Base-by-base conservation (phyloP, 1,284 basidiomycete genomes). In the Microbotryum saponariae region DNA sequence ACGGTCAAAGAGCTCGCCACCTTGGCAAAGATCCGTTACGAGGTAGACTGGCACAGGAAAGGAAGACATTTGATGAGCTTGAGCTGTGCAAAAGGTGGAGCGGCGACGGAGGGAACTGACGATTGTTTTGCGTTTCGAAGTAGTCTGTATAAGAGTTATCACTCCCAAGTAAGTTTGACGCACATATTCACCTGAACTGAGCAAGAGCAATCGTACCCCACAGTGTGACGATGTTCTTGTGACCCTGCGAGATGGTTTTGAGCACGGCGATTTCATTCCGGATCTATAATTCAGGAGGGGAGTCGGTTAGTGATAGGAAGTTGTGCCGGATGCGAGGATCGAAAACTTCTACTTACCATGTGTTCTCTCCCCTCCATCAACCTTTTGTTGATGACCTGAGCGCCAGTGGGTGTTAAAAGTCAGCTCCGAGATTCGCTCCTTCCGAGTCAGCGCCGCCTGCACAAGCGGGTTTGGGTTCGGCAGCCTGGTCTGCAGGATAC, bases 1-100 rank as follows among this genome's bases (percentile, higher is more conserved):
- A 56, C 96, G 84, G 77, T 98, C 94, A 73, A 98, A 98, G 23
- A 98, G 84, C 77, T 98, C 94, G 50, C 94, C 96, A 55, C 94
- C 94, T 0, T 91, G 94, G 78, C 96, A 98, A 16, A 98, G 83
- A 76, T 97, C 94, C 74, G 96, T 97, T 69, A 89, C 88, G 63
- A 98, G 86, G 64, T 78, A 78, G 49, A 70, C 67, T 70, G 59
- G 1, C 23, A 3, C 21, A 2, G 45, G 4, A 20, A 21, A 46
- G 14, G 14, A 18, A 27, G 8, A 12, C 29, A 10, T n/a, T 27
- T 4, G 18, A 31, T 12, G n/a, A 9, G 31, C 2, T 29, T 7
- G 51, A 14, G 23, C 25, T n/a, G 10, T 52, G 9, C 21, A 23
- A 27, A 29, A 37, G 8, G 8, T 18, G 20, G 48, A 9, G 23